Evolutionary conservation across 2,329 filamentous ascomycete species (phyloP).

Genomic region (Neurospora sp.): DNA sequence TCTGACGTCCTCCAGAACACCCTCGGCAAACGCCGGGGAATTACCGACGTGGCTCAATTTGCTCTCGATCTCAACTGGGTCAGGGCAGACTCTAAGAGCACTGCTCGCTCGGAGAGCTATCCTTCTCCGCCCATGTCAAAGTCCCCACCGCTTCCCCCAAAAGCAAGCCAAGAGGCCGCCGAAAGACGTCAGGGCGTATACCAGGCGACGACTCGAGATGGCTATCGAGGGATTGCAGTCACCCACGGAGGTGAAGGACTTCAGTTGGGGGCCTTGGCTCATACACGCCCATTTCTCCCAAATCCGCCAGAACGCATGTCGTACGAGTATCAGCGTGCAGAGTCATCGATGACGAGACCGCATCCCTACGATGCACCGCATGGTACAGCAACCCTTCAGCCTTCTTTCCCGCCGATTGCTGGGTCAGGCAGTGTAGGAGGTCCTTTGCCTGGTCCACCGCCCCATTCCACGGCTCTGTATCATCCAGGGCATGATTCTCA

Average conservation of each 20-base stretch:
- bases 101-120: slow-evolving; percentile 50
- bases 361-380: slow-evolving; percentile 25
- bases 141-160: slow-evolving; percentile 51
- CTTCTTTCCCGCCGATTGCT: slow-evolving; percentile 20
- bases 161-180: slow-evolving; percentile 46
- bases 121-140: slow-evolving; percentile 68
- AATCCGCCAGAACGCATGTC: slow-evolving; percentile 30
- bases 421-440: slow-evolving; percentile 14
- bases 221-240: slow-evolving; percentile 32
- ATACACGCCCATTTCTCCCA: slow-evolving; percentile 27
- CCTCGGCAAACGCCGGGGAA: slow-evolving; percentile 50
- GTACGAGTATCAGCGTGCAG: slow-evolving; percentile 30
- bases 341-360: slow-evolving; percentile 25
- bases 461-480: slow-evolving; percentile 21
- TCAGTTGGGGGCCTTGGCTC: slow-evolving; percentile 17
- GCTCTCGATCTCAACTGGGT: slow-evolving; percentile 46
- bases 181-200: slow-evolving; percentile 43
- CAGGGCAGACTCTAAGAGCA: slow-evolving; percentile 43
- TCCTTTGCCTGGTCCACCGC: slow-evolving; percentile 24
- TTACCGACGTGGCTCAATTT: slow-evolving; percentile 43
- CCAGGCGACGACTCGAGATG: slow-evolving; percentile 38
- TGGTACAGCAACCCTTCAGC: slow-evolving; percentile 20
- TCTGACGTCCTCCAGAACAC: slow-evolving; percentile 34
- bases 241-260: slow-evolving; percentile 27
- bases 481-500: slow-evolving; percentile 30